Conservation (phyloP, 2,329 filamentous ascomycete genomes). For the Exophiala aquamarina region DNA sequence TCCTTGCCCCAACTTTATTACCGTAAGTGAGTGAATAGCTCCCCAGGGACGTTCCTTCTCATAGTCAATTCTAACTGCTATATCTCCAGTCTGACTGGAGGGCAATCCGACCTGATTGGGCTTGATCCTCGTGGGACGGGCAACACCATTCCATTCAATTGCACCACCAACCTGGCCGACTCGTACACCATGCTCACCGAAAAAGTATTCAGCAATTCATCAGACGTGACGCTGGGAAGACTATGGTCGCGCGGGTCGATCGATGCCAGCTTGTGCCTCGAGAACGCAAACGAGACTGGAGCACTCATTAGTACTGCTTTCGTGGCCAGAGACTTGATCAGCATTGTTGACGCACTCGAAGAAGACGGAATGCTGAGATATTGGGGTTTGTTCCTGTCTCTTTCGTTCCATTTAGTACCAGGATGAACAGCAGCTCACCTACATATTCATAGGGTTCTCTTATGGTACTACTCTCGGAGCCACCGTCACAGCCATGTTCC, state of each 20-base stretch:
- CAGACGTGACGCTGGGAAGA: too few species aligned
- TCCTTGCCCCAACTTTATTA: not conserved
- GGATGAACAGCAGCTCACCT: too few species aligned
- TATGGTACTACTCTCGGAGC: constrained; percentile 36
- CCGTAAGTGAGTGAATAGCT: not conserved
- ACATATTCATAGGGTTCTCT: too few species aligned
- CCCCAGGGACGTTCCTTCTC: not conserved
- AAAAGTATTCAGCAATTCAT: too few species aligned
- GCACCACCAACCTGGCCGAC: not conserved
- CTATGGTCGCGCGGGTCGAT: too few species aligned
- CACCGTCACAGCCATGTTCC: constrained; percentile 41
- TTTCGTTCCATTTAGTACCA: too few species aligned
- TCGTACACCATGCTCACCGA: too few species aligned
- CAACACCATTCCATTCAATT: constrained; percentile 6
- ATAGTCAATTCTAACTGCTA: too few species aligned
- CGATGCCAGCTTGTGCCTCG: too few species aligned
- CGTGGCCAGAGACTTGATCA: constrained; percentile 43
- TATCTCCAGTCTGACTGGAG: constrained; percentile 7
- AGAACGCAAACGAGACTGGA: too few species aligned
- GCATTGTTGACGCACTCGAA: not conserved
- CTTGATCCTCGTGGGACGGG: constrained; percentile 34
- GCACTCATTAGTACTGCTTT: constrained; percentile 44
- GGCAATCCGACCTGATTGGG: constrained; percentile 29
- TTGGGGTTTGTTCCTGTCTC: too few species aligned
- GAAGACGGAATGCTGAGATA: constrained; percentile 27